Evolutionary conservation across 345 rosid genomes (phyloP), one percentile per base, ranked within the genome.

Genomic region (Erucastrum elatum): DNA sequence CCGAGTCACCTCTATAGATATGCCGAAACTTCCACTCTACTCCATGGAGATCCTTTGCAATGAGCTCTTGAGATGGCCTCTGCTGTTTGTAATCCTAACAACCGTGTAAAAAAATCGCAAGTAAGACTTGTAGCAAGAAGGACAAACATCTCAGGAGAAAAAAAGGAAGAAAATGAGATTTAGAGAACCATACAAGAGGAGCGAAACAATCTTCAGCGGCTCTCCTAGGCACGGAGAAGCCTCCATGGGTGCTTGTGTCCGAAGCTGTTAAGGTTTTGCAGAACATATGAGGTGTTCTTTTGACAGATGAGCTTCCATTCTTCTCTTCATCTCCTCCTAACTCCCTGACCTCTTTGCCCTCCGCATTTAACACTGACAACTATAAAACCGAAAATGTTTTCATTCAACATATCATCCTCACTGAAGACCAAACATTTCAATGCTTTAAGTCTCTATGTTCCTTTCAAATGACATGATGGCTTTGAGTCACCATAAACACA

Each of bases 181-280:
- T 41, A 66, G 8, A 71, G 71, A 76, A 66, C 15, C 70, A 9
- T 75, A 92, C 97, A 83, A 92, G 87, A 69, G 93, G 91, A 79
- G 97, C 86, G 26, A 92, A 90, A 78, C 97, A 92, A 75, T 92
- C 97, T 82, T 92, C 97, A 8, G 97, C 97, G 46, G 94, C 96
- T 84, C 97, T 79, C 46, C 97, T 88, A 6, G 96, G 96, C 64
- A 92, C 97, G 2, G 97, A 92, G 83, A 92, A 92, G 59, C 97
- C 97, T 72, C 97, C 97, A 83, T 92, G 97, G 25, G 60, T 53
- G 60, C 60, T 53, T 16, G 60, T 53, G 60, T 53, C 60, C 16
- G 60, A 53, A 53, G 60, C 60, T 53, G 60, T 53, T 53, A 53
- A 7, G 26, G 60, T 53, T 16, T 53, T 53, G 60, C 60, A 53